Evolutionary conservation across 2,329 filamentous ascomycete species (phyloP).

Genomic region (Zymoseptoria brevis): DNA sequence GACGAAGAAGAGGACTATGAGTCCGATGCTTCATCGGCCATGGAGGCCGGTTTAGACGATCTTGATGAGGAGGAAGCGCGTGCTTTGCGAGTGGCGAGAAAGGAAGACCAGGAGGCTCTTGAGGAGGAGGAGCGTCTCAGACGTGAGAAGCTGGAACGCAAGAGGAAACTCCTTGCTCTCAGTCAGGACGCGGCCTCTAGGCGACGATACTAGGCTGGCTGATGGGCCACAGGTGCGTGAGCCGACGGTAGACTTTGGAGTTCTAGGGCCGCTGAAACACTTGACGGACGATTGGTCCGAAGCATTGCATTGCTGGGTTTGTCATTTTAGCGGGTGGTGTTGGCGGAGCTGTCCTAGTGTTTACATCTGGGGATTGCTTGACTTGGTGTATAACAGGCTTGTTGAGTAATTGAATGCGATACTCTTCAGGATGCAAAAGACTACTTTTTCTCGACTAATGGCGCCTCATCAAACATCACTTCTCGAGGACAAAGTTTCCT

Average conservation of each 20-base stretch:
- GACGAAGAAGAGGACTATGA: slow-evolving; percentile 64
- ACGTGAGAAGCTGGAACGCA: slow-evolving; percentile 52
- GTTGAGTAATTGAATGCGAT: not conserved
- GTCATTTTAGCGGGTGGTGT: not conserved
- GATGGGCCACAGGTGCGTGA: not conserved
- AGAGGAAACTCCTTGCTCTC: slow-evolving; percentile 32
- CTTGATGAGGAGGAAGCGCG: slow-evolving; percentile 62
- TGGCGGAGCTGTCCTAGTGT: not conserved
- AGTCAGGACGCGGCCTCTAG: slow-evolving; percentile 25
- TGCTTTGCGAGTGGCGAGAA: slow-evolving; percentile 54
- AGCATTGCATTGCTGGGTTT: not conserved
- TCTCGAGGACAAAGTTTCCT: too few species aligned
- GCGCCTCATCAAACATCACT: too few species aligned
- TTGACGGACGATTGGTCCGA: not conserved
- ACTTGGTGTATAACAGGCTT: not conserved
- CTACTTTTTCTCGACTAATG: too few species aligned
- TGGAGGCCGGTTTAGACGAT: slow-evolving; percentile 64
- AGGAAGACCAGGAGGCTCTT: slow-evolving; percentile 60
- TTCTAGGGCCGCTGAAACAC: not conserved
- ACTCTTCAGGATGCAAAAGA: not conserved
- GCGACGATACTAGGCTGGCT: slow-evolving; percentile 20
- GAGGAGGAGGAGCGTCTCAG: slow-evolving; percentile 54
- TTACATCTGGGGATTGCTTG: not conserved
- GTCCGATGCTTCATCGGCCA: slow-evolving; percentile 55
- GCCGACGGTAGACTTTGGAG: not conserved